Evolutionary conservation across 2,329 filamentous ascomycete species (phyloP).

Genomic region (Xylaria sp.): DNA sequence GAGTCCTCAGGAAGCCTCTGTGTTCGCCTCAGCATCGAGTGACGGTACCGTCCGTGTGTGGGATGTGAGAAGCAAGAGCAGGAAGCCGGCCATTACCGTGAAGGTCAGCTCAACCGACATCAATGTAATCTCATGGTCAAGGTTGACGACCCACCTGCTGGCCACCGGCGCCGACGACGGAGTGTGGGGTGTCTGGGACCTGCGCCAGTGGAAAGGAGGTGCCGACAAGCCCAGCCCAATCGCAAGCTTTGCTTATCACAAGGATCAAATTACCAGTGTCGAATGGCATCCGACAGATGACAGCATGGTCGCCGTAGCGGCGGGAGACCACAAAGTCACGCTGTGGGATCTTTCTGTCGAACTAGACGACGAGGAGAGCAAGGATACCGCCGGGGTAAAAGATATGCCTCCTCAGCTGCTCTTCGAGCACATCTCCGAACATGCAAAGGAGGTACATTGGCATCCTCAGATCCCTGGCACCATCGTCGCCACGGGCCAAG

Average conservation of each 20-base stretch:
- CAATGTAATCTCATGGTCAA: slow-evolving; percentile 97
- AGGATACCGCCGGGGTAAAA: slow-evolving; percentile 83
- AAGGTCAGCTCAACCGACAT: slow-evolving; percentile 86
- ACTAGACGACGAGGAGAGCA: slow-evolving; percentile 95
- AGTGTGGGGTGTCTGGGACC: slow-evolving; percentile 94
- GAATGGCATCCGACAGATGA: slow-evolving; percentile 99
- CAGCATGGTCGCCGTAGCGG: slow-evolving; percentile 91
- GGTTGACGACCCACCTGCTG: slow-evolving; percentile 86
- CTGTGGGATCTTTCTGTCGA: slow-evolving; percentile 98
- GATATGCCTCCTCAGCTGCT: slow-evolving; percentile 94
- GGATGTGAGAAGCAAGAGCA: slow-evolving; percentile 91
- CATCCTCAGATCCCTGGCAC: slow-evolving; percentile 94
- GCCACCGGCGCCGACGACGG: slow-evolving; percentile 94
- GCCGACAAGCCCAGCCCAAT: slow-evolving; percentile 77
- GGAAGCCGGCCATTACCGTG: slow-evolving; percentile 86
- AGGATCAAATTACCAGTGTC: slow-evolving; percentile 93
- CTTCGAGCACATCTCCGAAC: slow-evolving; percentile 96
- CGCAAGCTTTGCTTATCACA: slow-evolving; percentile 95
- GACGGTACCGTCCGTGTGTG: slow-evolving; percentile 96
- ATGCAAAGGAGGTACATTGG: slow-evolving; percentile 97
- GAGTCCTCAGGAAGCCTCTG: slow-evolving; percentile 91
- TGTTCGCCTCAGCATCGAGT: slow-evolving; percentile 92
- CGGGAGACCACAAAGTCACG: slow-evolving; percentile 92
- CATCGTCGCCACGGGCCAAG: slow-evolving; percentile 88
- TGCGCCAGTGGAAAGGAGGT: slow-evolving; percentile 89